phyloP scores from a whole-genome alignment of 441 rosid genomes.

The Adansonia grandidieri region DNA sequence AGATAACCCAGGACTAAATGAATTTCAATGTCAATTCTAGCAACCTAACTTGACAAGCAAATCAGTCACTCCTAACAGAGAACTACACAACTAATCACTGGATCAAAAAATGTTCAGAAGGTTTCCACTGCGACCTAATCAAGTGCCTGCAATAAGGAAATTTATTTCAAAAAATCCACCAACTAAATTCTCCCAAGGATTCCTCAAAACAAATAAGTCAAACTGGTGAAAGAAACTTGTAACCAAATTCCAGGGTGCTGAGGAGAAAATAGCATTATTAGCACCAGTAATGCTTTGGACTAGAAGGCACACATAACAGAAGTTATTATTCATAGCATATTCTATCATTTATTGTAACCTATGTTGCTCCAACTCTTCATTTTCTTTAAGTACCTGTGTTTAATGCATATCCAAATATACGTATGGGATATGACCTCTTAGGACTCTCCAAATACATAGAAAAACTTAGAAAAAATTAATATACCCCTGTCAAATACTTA shows the following conservation, averaged over 20 bases:
- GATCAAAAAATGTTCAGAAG: background rate
- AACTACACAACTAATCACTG: background rate
- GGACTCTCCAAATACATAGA: too few species aligned
- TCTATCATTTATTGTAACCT: background rate
- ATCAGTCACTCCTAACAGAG: background rate
- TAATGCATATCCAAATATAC: too few species aligned
- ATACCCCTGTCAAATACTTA: too few species aligned
- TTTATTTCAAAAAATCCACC: background rate
- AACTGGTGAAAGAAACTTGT: background rate
- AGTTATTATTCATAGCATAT: background rate
- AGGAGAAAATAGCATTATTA: background rate
- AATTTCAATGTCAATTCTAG: slow-evolving; percentile 20
- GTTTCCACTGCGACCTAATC: background rate
- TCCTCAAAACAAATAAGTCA: slow-evolving; percentile 11
- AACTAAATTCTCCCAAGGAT: background rate
- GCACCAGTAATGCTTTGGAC: background rate
- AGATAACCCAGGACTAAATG: slow-evolving; percentile 14
- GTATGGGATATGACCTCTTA: too few species aligned
- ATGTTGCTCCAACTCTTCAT: too few species aligned
- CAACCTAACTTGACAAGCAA: background rate
- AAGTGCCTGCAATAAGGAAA: background rate
- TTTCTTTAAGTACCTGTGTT: too few species aligned
- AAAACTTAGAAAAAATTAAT: too few species aligned
- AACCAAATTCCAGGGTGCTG: background rate
- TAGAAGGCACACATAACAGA: background rate